phyloP scores from a whole-genome alignment of 1,284 basidiomycete genomes.

The Irpex rosettiformis region DNA sequence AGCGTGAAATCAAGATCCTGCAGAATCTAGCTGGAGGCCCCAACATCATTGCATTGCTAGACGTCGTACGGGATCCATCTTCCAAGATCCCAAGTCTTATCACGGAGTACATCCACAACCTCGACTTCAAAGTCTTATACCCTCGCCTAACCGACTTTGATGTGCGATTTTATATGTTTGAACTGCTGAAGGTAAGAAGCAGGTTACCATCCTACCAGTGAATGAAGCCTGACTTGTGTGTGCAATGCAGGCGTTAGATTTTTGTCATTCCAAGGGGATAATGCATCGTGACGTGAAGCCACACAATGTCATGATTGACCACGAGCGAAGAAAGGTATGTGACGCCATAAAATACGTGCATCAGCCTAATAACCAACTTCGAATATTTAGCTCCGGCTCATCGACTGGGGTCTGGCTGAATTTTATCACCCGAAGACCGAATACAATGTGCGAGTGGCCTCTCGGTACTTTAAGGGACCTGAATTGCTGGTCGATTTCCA shows the following conservation, averaged over 20 bases:
- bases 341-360: neutral
- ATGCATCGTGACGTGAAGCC: slow-evolving; percentile 99
- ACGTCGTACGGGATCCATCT: slow-evolving; percentile 91
- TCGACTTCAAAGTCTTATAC: slow-evolving; percentile 97
- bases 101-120: slow-evolving; percentile 98
- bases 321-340: slow-evolving; percentile 87
- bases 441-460: slow-evolving; percentile 97
- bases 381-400: slow-evolving; percentile 75
- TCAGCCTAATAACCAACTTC: slow-evolving; percentile 3
- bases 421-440: slow-evolving; percentile 98
- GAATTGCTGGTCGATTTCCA: slow-evolving; percentile 98
- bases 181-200: slow-evolving; percentile 81
- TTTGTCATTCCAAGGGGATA: slow-evolving; percentile 97
- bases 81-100: slow-evolving; percentile 97
- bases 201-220: slow-evolving; percentile 6
- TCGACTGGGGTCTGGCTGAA: slow-evolving; percentile 99
- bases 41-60: slow-evolving; percentile 85
- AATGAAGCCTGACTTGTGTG: slow-evolving; percentile 1
- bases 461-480: slow-evolving; percentile 97
- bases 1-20: slow-evolving; percentile 98
- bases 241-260: slow-evolving; percentile 80
- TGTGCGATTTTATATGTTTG: slow-evolving; percentile 95
- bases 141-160: slow-evolving; percentile 94
- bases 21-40: slow-evolving; percentile 97
- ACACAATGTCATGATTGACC: slow-evolving; percentile 99